phyloP scores from a whole-genome alignment of 2,329 filamentous ascomycete species.

The Neonectria magnoliae region DNA sequence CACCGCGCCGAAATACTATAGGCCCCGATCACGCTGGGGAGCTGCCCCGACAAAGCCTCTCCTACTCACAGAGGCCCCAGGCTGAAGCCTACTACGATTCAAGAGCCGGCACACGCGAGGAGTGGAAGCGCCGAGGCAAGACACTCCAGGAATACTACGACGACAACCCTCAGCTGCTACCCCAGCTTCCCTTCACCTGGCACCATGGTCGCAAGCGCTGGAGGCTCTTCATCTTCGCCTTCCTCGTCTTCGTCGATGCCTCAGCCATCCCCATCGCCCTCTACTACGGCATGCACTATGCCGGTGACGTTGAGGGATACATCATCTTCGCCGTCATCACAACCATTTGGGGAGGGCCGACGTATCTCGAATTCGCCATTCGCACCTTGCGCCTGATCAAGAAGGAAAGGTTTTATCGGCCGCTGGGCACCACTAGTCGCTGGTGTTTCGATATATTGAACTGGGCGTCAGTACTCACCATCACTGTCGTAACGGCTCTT shows the following conservation, averaged over 20 bases:
- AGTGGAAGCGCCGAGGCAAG: slow-evolving; percentile 48
- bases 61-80: slow-evolving; percentile 46
- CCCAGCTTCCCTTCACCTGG: slow-evolving; percentile 54
- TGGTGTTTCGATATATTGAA: slow-evolving; percentile 63
- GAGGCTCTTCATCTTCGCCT: slow-evolving; percentile 58
- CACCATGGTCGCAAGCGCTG: slow-evolving; percentile 52
- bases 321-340: slow-evolving; percentile 64
- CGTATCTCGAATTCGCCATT: slow-evolving; percentile 62
- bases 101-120: slow-evolving; percentile 48
- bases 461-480: slow-evolving; percentile 57
- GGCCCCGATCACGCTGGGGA: slow-evolving; percentile 30
- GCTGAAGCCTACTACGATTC: slow-evolving; percentile 54
- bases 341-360: slow-evolving; percentile 65
- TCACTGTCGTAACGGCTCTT: slow-evolving; percentile 59
- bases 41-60: slow-evolving; percentile 46
- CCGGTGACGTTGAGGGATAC: slow-evolving; percentile 50
- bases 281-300: slow-evolving; percentile 61
- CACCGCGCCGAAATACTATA: slow-evolving; percentile 28
- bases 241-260: slow-evolving; percentile 58
- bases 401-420: slow-evolving; percentile 60
- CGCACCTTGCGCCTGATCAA: slow-evolving; percentile 60
- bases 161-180: slow-evolving; percentile 50
- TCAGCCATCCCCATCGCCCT: slow-evolving; percentile 59
- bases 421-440: slow-evolving; percentile 55
- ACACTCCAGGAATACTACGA: slow-evolving; percentile 54